Evolutionary conservation across 345 rosid species (phyloP), one percentile per base, ranked within the genome.

Genomic region (Gossypium arboreum): DNA sequence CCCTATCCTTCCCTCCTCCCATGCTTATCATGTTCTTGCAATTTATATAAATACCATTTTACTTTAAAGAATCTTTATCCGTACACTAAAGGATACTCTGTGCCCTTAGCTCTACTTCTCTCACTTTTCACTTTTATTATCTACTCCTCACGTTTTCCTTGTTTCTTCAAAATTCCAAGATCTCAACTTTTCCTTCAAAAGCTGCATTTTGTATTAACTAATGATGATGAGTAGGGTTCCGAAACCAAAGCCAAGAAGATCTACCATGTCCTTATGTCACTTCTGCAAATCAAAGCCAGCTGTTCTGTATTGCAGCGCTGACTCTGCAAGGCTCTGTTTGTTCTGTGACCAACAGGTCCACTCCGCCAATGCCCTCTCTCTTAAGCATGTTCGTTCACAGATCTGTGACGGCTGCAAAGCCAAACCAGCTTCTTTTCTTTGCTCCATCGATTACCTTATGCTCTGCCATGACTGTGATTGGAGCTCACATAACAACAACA

Each of bases 261-360:
- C 56, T 10, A 41, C 6, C 24, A 2, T 73, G 44, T 27, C 73
- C 17, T 79, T 87, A 10, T 94, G 97, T 51, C 97, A 94, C 75
- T 92, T 87, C 85, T 94, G 97, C 86, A 76, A 79, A 79, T 83
- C 86, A 13, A 84, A 87, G 20, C 29, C 82, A 3, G 94, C 97
- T 68, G 89, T 92, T 66, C 80, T 94, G 11, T 90, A 81, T 79
- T 94, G 98, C 79, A 17, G 87, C 73, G 95, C 97, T 3, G 97
- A 94, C 81, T 79, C 89, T 20, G 98, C 98, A 13, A 90, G 85
- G 87, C 93, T 94, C 1, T 92, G 97, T 56, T 77, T 94, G 59
- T 86, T 83, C 74, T 92, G 98, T 61, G 97, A 94, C 74, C 97
- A 87, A 64, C 97, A 86, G 34, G 97, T 94, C 45, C 97, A 91